Evolutionary conservation across 179 eudicot species (phyloP), one percentile per base, ranked within the genome.

Genomic region (Drosera spatulata): DNA sequence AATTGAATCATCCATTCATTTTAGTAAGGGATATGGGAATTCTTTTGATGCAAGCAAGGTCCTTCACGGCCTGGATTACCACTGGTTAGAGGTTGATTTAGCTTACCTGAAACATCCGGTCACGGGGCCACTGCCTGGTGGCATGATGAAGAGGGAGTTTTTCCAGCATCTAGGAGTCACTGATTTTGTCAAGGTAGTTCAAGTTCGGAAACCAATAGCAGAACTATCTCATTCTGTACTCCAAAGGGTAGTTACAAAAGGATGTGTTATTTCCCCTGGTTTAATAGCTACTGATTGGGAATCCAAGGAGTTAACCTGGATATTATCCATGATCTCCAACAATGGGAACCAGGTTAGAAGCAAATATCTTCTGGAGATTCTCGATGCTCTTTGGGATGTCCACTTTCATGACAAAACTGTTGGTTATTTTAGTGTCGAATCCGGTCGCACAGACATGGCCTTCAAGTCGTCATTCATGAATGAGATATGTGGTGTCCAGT

Each of bases 381-480:
- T 94, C 64, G 99, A 86, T 79, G 70, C 66, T 37, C 51, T 86
- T 8, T 90, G 99, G 99, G 94, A 94, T 69, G 80, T 75, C 43
- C 72, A 68, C 77, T 86, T 75, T 67, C 62, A 80, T 70, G 81
- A 85, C 56, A 94, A 80, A 76, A 76, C 71, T 65, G 63, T 67
- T 43, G 82, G 84, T 68, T 70, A 66, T 49, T 79, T 70, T 60
- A 65, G 53, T 53, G 59, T 52, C 63, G 67, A 62, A 61, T 69
- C 75, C 11, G 64, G 72, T 58, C 83, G 66, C 53, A 79, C 63
- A 62, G 69, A 63, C 58, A 72, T 62, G 66, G 55, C 61, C 33
- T 81, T 81, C 61, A 82, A 64, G 55, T 85, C 97, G 51, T 94
- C 97, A 4, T 38, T 89, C 52, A 64, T 75, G 57, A 73, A 70